Conservation (phyloP, 1,284 basidiomycete genomes). For the Ceratobasidium sp. region DNA sequence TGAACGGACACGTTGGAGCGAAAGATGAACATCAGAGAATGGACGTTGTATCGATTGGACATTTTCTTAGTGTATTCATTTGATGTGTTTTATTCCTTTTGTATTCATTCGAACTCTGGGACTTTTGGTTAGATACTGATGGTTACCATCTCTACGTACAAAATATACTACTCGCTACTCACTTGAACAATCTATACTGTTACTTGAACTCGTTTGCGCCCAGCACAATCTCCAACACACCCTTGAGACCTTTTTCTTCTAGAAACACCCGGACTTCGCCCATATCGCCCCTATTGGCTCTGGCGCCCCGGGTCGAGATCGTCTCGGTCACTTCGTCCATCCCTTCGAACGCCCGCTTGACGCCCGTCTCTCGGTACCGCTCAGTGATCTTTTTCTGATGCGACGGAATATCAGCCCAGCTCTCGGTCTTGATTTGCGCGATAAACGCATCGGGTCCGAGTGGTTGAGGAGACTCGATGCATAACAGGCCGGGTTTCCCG, state of each 20-base stretch:
- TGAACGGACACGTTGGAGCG: not conserved
- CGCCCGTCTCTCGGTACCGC: conserved; percentile 39
- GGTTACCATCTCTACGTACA: not conserved
- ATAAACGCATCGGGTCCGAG: conserved; percentile 39
- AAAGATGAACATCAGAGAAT: conserved; percentile 1
- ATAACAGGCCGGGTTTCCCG: conserved; percentile 44
- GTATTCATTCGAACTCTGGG: conserved; percentile 8
- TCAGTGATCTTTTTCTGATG: conserved; percentile 44
- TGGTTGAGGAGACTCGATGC: conserved; percentile 41
- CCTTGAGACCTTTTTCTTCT: conserved; percentile 41
- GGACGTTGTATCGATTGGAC: conserved; percentile 11
- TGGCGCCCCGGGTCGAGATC: conserved; percentile 40
- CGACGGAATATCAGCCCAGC: conserved; percentile 44
- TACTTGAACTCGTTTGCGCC: conserved; percentile 41
- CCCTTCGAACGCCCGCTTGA: conserved; percentile 37
- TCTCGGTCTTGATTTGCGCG: conserved; percentile 41
- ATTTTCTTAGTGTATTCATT: conserved; percentile 10
- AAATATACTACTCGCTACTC: conserved; percentile 1
- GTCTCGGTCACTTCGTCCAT: conserved; percentile 41
- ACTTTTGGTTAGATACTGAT: not conserved
- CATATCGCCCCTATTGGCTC: conserved; percentile 43
- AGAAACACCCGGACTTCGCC: conserved; percentile 42
- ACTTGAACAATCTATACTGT: not conserved
- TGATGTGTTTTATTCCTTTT: conserved; percentile 4
- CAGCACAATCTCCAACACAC: conserved; percentile 40